A percentile compares a stretch with the other conserved stretches of the same genome.
These are phyloP conservation scores for Akanthomyces uredinophilus DNA, from an alignment of 2,329 filamentous ascomycete genomes.

Conservation along the genomic window DNA sequence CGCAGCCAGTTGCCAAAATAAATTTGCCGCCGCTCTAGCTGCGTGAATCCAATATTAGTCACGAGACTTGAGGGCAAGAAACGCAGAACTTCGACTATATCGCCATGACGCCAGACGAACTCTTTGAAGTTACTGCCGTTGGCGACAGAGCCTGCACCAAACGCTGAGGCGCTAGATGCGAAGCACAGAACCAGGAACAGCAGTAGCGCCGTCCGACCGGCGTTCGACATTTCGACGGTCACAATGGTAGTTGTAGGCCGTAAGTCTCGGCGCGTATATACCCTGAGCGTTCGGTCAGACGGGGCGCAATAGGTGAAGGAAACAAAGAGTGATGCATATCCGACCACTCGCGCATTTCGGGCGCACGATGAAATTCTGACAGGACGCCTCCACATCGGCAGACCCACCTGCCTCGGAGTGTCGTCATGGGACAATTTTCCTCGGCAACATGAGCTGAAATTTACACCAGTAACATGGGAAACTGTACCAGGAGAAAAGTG, in stretches of 20 bases:
- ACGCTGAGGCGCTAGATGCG: slow-evolving; percentile 28
- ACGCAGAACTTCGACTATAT: slow-evolving; percentile 34
- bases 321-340: not conserved
- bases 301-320: not conserved
- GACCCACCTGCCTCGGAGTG: slow-evolving; percentile 1
- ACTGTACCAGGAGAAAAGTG: not conserved
- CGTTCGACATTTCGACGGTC: not conserved
- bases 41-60: slow-evolving; percentile 34
- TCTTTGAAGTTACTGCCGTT: slow-evolving; percentile 34
- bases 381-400: not conserved
- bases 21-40: slow-evolving; percentile 33
- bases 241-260: not conserved
- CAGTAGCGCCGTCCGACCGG: slow-evolving; percentile 7
- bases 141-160: slow-evolving; percentile 35
- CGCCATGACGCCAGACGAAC: slow-evolving; percentile 37
- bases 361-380: not conserved
- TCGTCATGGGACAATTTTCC: not conserved
- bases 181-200: slow-evolving; percentile 24
- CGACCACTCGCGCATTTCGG: not conserved
- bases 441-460: not conserved
- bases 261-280: not conserved
- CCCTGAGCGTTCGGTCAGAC: not conserved
- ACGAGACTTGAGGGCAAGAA: slow-evolving; percentile 33
- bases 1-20: slow-evolving; percentile 45
- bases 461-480: not conserved